Evolutionary conservation across 495 filamentous ascomycete species (phyloP), one percentile per base, ranked within the genome.

Genomic region (Hypoxylon lenormandii): DNA sequence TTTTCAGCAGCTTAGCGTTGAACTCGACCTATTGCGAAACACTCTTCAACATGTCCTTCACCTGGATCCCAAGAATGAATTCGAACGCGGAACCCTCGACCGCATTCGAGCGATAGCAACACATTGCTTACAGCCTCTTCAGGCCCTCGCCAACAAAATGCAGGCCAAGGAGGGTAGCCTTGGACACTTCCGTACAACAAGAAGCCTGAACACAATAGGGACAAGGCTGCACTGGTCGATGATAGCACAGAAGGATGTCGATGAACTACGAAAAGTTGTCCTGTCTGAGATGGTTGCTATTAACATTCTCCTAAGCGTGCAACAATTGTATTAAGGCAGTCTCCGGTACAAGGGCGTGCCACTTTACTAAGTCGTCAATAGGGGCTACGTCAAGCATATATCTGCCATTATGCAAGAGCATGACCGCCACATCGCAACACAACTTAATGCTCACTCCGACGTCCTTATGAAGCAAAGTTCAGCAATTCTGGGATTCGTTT

Each of bases 191-290:
- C 49, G 57, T 45, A 50, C 55, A 53, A 47, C 47, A 12, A 21
- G 60, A 40, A 59, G 49, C 33, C 50, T 69, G 16, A 43, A 30
- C 38, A 47, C 22, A 36, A 60, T 69, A 38, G 57, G 50, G 18
- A 53, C 26, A 30, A 48, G 66, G 30, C 49, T 69, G 12, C 66
- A 69, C 40, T 69, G 66, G 66, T 69, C 61, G 21, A 30, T 69
- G 60, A 69, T 69, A 37, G 22, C 49, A 15, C 49, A 51, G 6
- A 69, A 69, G 45, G 66, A 69, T 22, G 28, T 66, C 4, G 66
- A 69, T 28, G 66, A 42, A 19, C 16, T 69, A 16, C 21, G 66
- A 3, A 57, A n/a, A 38, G 53, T 53, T 3, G 46, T 69, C 19
- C 15, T 69, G 19, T 58, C 64, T 11, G 61, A 56, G 38, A 69